Conservation (phyloP, 768 basidiomycete species). For the Chalciporus chontae region DNA sequence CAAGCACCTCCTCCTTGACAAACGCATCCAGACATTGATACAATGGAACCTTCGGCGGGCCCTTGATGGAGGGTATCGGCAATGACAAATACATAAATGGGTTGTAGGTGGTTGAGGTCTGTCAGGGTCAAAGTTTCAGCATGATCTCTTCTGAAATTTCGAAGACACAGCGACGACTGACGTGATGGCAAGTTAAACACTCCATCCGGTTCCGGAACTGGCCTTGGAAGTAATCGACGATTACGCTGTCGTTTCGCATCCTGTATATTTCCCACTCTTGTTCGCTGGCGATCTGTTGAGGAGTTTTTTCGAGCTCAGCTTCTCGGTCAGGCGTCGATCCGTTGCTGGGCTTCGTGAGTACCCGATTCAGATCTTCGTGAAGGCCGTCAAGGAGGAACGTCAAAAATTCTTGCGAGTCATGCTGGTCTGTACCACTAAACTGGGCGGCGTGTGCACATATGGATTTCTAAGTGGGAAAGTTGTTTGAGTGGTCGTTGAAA, state of each 20-base stretch:
- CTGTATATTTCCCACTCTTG: slow-evolving; percentile 92
- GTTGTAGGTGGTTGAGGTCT: slow-evolving; percentile 98
- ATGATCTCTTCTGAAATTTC: slow-evolving; percentile 1
- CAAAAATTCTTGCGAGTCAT: slow-evolving; percentile 97
- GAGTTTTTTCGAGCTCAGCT: slow-evolving; percentile 81
- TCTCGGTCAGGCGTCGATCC: slow-evolving; percentile 76
- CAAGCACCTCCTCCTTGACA: slow-evolving; percentile 85
- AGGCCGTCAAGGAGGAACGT: slow-evolving; percentile 90
- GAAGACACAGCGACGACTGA: slow-evolving; percentile 31
- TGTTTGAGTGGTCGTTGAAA: slow-evolving; percentile 1
- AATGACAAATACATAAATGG: slow-evolving; percentile 93
- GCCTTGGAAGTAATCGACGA: slow-evolving; percentile 97
- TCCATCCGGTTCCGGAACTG: slow-evolving; percentile 89
- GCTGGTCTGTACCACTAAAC: slow-evolving; percentile 86
- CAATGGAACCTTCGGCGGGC: slow-evolving; percentile 59
- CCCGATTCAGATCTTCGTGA: slow-evolving; percentile 83
- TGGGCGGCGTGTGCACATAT: slow-evolving; percentile 60
- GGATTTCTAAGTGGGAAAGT: slow-evolving; percentile 44
- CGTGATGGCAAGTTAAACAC: slow-evolving; percentile 88
- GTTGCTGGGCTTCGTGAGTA: slow-evolving; percentile 66
- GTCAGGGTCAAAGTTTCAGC: slow-evolving; percentile 10
- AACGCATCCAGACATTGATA: slow-evolving; percentile 85
- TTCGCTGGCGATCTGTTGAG: slow-evolving; percentile 84
- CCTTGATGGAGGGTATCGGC: slow-evolving; percentile 71
- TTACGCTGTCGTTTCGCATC: slow-evolving; percentile 85